Evolutionary conservation across 441 rosid genomes (phyloP).

Genomic region (Manihot esculenta): DNA sequence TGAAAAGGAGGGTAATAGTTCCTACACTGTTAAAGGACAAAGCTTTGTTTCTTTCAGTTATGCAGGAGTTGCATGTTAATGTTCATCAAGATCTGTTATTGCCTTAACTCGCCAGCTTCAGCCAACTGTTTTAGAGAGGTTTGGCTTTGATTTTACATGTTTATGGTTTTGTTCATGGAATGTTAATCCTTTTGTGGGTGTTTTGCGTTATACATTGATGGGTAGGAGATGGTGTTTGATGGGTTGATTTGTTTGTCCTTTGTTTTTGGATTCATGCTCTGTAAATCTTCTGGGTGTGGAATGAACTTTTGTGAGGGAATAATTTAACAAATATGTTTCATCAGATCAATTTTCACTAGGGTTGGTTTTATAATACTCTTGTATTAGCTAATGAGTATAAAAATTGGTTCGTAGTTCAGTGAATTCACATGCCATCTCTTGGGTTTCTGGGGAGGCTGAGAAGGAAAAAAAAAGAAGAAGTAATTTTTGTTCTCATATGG

Average conservation of each 20-base stretch:
- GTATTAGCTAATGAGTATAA: not conserved
- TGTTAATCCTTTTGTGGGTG: conserved; percentile 5
- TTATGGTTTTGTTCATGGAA: conserved; percentile 16
- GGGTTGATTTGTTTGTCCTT: conserved; percentile 13
- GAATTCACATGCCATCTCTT: conserved; percentile 10
- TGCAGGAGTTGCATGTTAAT: conserved; percentile 18
- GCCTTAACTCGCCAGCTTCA: conserved; percentile 22
- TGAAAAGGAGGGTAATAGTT: conserved; percentile 22
- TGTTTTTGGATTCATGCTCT: conserved; percentile 18
- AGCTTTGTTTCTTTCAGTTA: conserved; percentile 24
- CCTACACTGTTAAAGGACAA: conserved; percentile 25
- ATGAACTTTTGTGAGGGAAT: conserved; percentile 6
- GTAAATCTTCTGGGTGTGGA: conserved; percentile 12
- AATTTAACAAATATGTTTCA: conserved; percentile 15
- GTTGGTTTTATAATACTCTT: not conserved
- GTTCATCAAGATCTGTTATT: conserved; percentile 38
- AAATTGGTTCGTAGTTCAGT: conserved; percentile 12
- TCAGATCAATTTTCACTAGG: conserved; percentile 14
- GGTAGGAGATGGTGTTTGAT: not conserved
- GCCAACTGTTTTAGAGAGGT: conserved; percentile 28
- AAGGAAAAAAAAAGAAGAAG: not conserved
- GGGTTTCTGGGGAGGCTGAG: conserved; percentile 3
- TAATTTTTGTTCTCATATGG: conserved; percentile 27
- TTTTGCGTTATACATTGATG: conserved; percentile 3
- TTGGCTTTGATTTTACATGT: conserved; percentile 16